Evolutionary conservation across 2,329 filamentous ascomycete species (phyloP).

Genomic region (Colletotrichum sojae): DNA sequence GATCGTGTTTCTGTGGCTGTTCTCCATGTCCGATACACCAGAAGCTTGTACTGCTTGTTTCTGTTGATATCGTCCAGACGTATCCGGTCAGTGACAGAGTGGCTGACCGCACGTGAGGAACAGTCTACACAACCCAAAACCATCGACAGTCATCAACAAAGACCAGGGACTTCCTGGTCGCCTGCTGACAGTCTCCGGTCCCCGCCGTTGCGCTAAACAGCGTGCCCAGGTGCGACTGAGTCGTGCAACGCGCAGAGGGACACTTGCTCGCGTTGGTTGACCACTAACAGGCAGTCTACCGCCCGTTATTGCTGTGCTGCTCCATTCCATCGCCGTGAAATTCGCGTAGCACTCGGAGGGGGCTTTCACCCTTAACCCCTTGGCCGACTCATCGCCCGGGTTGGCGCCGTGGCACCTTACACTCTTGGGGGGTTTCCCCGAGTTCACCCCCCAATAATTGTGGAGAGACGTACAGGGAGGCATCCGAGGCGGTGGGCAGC

Average conservation of each 20-base stretch:
- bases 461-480: neutral
- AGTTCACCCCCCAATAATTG: slow-evolving; percentile 28
- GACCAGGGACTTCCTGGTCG: neutral
- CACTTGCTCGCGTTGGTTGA: neutral
- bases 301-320: too few species aligned
- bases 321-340: slow-evolving; percentile 4
- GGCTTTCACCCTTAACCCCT: neutral
- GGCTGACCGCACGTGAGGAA: neutral
- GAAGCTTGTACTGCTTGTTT: too few species aligned
- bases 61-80: neutral
- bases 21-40: too few species aligned
- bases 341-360: neutral
- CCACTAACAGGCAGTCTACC: too few species aligned
- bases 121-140: neutral
- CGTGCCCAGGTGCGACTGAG: slow-evolving; percentile 14
- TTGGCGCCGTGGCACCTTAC: slow-evolving; percentile 14
- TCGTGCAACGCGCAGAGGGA: slow-evolving; percentile 19
- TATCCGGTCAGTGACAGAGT: slow-evolving; percentile 3
- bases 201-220: neutral
- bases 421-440: slow-evolving; percentile 33
- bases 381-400: slow-evolving; percentile 15
- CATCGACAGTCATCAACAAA: neutral
- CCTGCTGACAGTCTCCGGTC: neutral
- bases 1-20: too few species aligned
- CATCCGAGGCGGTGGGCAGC: slow-evolving; percentile 8